Evolutionary conservation across 257 asterid species (phyloP).

Genomic region (Coffea canephora): DNA sequence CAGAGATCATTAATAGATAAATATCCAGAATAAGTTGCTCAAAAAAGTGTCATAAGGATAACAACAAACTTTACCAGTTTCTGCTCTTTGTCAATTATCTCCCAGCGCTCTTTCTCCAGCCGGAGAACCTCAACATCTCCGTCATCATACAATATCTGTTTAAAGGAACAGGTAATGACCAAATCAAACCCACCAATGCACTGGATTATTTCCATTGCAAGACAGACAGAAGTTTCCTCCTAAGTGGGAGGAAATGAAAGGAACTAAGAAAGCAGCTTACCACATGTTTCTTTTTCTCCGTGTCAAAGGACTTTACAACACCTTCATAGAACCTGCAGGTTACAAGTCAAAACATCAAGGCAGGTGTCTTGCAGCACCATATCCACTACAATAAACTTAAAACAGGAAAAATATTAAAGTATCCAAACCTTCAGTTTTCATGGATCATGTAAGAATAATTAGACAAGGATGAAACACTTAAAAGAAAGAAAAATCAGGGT

Average conservation of each 20-base stretch:
- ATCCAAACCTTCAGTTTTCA: not conserved
- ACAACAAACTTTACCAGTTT: conserved; percentile 33
- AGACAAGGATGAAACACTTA: not conserved
- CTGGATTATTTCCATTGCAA: not conserved
- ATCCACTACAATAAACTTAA: not conserved
- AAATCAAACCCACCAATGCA: not conserved
- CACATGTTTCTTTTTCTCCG: conserved; percentile 83
- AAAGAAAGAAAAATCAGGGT: not conserved
- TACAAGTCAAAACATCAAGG: not conserved
- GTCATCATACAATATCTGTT: conserved; percentile 52
- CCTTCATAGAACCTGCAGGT: conserved; percentile 82
- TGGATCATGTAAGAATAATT: not conserved
- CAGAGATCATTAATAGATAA: conserved; percentile 19
- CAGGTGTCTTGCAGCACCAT: not conserved
- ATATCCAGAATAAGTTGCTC: conserved; percentile 4
- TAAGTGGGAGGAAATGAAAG: conserved; percentile 12
- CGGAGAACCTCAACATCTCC: conserved; percentile 60
- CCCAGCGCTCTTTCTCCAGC: conserved; percentile 55
- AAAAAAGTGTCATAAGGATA: not conserved
- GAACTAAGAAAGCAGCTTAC: conserved; percentile 44
- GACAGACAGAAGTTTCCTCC: not conserved
- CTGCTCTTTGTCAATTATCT: conserved; percentile 28
- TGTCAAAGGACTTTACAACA: conserved; percentile 76
- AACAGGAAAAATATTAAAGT: not conserved
- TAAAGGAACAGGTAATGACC: not conserved